Conservation (phyloP, 202 grass and related monocot genomes). For the Miscanthus sacchariflorus region DNA sequence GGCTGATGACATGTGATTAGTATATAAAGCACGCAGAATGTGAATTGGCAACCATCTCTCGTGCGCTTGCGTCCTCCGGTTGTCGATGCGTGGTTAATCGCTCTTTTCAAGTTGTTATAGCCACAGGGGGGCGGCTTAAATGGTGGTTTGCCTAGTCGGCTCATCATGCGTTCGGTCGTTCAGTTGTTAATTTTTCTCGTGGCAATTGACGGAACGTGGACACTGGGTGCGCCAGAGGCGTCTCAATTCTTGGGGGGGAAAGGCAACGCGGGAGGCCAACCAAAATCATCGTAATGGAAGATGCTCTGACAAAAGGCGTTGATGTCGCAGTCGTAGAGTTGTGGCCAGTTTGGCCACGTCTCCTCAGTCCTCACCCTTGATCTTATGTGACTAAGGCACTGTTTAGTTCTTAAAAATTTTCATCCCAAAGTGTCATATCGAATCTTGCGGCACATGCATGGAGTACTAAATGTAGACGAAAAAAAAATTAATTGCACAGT, state of each 20-base stretch:
- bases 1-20: background rate
- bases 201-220: constrained; percentile 20
- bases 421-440: too few relatives aligned
- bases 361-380: background rate
- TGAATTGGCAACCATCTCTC: constrained; percentile 18
- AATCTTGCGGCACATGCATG: too few relatives aligned
- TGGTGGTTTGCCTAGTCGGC: background rate
- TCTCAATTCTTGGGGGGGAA: constrained; percentile 27
- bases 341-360: constrained; percentile 22
- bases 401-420: too few relatives aligned
- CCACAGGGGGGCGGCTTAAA: background rate
- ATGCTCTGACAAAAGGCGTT: background rate
- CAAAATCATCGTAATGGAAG: background rate
- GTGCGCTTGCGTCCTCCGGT: background rate
- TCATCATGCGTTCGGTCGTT: background rate
- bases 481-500: too few relatives aligned
- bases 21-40: constrained; percentile 28
- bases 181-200: background rate
- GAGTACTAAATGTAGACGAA: too few relatives aligned
- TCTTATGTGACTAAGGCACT: background rate
- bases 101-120: background rate
- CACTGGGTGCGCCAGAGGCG: constrained; percentile 29
- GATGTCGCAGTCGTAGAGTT: background rate
- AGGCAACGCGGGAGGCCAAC: constrained; percentile 10
- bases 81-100: background rate